Base-by-base conservation (phyloP, 208 protist species). In the Tetramitus jugosus region DNA sequence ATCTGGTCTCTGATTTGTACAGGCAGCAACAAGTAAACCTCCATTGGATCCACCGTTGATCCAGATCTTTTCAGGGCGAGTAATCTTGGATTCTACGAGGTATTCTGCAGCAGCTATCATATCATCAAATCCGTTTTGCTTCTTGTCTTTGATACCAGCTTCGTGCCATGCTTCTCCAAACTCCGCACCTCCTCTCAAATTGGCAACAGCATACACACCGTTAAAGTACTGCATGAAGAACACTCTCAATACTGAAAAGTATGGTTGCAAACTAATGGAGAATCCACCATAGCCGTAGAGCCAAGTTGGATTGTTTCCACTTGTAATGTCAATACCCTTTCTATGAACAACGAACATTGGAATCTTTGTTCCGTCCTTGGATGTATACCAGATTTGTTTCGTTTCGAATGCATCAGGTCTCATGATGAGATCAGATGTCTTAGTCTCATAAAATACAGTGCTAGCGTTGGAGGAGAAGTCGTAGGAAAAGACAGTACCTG, bases 281-380 rank as follows among this genome's bases (percentile, higher is more conserved):
- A 97, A 98, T 79, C 94, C 95, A 40, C 94, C 95, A 83, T 97
- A 97, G 67, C 90, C 93, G 84, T 97, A 94, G 3, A 96, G 81
- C 37, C 94, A 80, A 60, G 92, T 80, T 29, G 93, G 92, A 31
- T 86, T 92, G 14, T 79, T 56, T 20, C 91, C 79, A 17, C 87
- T 86, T 31, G 87, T 72, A 52, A 26, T 20, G 23, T n/a, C 53
- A 35, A 86, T 26, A 26, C 87, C 87, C 79, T 94, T 94, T 78
- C 82, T 82, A 76, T 90, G 77, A 23, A 96, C 83, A 69, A 97
- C 84, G 82, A 97, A 97, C 90, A 96, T 94, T 40, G 94, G 94
- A 76, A 97, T 91, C 69, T 81, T 72, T 40, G 93, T 95, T 71
- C 92, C 94, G 78, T 97, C 94, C 3, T 80, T 82, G 13, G 91